A percentile compares a stretch with the other conserved stretches of the same genome.
These are phyloP conservation scores for Nothophaeocryptopus gaeumannii DNA, from an alignment of 2,329 filamentous ascomycete species.

Conservation along the genomic window DNA sequence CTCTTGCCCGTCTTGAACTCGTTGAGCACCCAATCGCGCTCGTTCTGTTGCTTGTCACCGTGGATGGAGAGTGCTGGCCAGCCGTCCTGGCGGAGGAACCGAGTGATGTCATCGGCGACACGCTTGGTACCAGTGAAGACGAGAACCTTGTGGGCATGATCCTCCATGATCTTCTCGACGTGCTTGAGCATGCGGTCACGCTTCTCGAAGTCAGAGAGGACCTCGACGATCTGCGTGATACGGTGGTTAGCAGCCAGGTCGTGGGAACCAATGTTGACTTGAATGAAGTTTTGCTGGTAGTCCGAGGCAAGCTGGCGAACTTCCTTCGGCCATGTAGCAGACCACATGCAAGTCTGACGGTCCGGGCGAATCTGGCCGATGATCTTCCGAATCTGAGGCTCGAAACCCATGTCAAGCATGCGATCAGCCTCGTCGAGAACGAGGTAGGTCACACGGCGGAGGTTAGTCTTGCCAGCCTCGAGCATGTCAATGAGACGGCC, in stretches of 20 bases:
- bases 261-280: conserved; percentile 97
- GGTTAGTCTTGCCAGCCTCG: conserved; percentile 95
- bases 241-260: conserved; percentile 95
- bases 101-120: conserved; percentile 95
- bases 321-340: conserved; percentile 98
- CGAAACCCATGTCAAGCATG: conserved; percentile 99
- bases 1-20: conserved; percentile 99
- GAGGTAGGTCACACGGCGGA: conserved; percentile 94
- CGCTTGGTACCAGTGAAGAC: conserved; percentile 87
- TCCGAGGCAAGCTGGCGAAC: conserved; percentile 87
- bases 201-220: conserved; percentile 95
- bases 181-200: conserved; percentile 96
- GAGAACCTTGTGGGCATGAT: conserved; percentile 90
- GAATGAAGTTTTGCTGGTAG: conserved; percentile 93
- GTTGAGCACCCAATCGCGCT: conserved; percentile 98
- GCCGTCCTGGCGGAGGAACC: conserved; percentile 94
- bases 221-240: conserved; percentile 96
- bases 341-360: conserved; percentile 99
- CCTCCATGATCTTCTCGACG: conserved; percentile 95
- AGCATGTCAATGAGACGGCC: conserved; percentile 98
- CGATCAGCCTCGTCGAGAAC: conserved; percentile 98
- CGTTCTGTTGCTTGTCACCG: conserved; percentile 98
- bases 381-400: conserved; percentile 98
- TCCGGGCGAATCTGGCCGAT: conserved; percentile 96
- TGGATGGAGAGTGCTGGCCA: conserved; percentile 98